A percentile compares a stretch with the other conserved stretches of the same genome.
Conservation (phyloP, 225 moss, liverwort and hornwort genomes). For the Rhytidiadelphus loreus region DNA sequence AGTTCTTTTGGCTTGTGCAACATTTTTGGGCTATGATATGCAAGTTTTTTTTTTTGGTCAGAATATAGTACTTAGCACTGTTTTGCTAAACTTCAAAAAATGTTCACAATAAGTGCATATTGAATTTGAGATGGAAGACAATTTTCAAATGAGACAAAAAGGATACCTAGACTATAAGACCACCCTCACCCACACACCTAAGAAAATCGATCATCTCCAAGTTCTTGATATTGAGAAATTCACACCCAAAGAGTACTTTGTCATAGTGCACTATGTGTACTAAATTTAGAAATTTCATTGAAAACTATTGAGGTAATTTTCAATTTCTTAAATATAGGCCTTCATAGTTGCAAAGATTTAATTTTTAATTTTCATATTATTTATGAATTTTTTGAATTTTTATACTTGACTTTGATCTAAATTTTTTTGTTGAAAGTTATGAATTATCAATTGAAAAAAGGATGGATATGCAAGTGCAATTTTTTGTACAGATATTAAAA, state of each 20-base stretch:
- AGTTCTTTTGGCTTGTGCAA: not conserved
- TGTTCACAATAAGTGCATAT: not conserved
- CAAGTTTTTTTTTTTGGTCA: not conserved
- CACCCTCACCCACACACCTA: no score
- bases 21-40: fast-evolving
- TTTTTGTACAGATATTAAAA: not conserved
- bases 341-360: no score
- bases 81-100: not conserved
- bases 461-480: not conserved
- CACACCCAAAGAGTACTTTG: not conserved
- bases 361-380: no score
- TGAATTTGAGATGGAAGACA: not conserved
- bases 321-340: no score
- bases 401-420: no score
- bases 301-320: no score
- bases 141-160: not conserved
- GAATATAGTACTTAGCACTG: no score
- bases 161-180: not conserved
- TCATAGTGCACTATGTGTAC: fast-evolving
- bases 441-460: no score
- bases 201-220: not conserved
- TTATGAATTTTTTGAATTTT: no score
- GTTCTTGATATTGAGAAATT: not conserved
- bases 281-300: no score
- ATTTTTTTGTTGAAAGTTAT: not conserved